Base-by-base conservation (phyloP, 2,329 filamentous ascomycete species). In the Paecilomyces niveus region DNA sequence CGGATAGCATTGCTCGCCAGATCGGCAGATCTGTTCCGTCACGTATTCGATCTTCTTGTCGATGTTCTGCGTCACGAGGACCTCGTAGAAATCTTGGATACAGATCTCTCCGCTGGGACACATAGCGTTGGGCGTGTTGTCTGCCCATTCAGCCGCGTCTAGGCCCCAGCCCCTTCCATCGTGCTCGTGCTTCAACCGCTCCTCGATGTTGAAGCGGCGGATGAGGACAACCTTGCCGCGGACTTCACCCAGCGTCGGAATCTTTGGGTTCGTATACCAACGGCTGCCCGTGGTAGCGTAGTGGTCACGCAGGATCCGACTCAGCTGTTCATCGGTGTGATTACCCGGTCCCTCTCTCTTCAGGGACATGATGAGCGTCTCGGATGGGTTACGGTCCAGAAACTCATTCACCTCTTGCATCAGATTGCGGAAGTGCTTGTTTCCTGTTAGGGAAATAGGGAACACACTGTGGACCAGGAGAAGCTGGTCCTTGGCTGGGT, bases 41-140 rank as follows among this genome's bases (percentile, higher is more conserved):
- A 85, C 85, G 67, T 87, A 87, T 50, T 81, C 75, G 60, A 96
- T 88, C 81, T 97, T 99, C 74, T 87, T 85, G 39, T 87, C 80
- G 60, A 97, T 93, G 65, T 88, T 88, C 59, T 84, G 79, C 22
- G 83, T 85, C 73, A 91, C 85, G 53, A 87, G 77, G 33, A 99
- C 86, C 69, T 95, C 91, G 80, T 95, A 97, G 74, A 93, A 97
- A 77, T 97, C 94, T 77, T 97, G 94, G 50, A 97, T 87, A 63
- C 89, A 87, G 59, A 97, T 85, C 62, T 86, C 80, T 3, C 90
- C 91, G 66, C 86, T 86, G 8, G 84, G 83, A 54, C 84, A 85
- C 33, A 80, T 80, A 58, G 89, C 88, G 68, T 95, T 86, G 32
- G 88, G 85, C 62, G 89, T 90, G 76, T 97, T 97, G 76, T 97